Conservation (phyloP, 208 protist genomes). For the Wallacemonas collosoma region DNA sequence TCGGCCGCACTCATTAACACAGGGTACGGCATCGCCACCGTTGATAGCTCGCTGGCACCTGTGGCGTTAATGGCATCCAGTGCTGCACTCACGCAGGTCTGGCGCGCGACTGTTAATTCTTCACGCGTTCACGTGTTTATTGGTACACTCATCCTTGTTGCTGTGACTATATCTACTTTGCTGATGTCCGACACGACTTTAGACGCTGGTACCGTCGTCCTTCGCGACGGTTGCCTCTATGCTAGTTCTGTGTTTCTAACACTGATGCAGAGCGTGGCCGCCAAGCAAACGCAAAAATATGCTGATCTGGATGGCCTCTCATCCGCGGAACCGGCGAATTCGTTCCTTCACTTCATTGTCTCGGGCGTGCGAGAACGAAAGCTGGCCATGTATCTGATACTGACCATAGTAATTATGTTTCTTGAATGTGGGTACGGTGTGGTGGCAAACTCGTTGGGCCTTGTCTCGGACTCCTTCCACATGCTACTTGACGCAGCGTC, state of each 20-base stretch:
- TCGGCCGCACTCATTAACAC: too few species aligned
- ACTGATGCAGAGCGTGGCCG: background rate
- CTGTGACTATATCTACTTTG: background rate
- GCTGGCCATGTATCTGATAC: slow-evolving; percentile 66
- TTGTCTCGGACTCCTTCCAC: slow-evolving; percentile 97
- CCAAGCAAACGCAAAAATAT: background rate
- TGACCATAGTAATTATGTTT: slow-evolving; percentile 79
- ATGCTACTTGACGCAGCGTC: slow-evolving; percentile 97
- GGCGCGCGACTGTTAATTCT: too few species aligned
- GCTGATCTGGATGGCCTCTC: background rate
- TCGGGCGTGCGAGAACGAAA: slow-evolving; percentile 39
- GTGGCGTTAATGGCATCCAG: background rate
- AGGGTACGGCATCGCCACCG: background rate
- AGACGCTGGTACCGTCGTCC: background rate
- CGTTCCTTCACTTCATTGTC: background rate
- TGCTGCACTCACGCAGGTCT: too few species aligned
- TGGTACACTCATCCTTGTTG: background rate
- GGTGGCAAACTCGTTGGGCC: slow-evolving; percentile 74
- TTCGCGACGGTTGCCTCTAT: background rate
- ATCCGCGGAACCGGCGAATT: background rate
- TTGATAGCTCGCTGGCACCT: background rate
- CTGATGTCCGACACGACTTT: background rate
- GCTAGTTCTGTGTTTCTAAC: background rate
- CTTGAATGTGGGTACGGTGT: slow-evolving; percentile 87
- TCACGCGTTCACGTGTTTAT: too few species aligned